Base-by-base conservation (phyloP, 768 basidiomycete genomes). In the Rubroboletus pulcherrimus region DNA sequence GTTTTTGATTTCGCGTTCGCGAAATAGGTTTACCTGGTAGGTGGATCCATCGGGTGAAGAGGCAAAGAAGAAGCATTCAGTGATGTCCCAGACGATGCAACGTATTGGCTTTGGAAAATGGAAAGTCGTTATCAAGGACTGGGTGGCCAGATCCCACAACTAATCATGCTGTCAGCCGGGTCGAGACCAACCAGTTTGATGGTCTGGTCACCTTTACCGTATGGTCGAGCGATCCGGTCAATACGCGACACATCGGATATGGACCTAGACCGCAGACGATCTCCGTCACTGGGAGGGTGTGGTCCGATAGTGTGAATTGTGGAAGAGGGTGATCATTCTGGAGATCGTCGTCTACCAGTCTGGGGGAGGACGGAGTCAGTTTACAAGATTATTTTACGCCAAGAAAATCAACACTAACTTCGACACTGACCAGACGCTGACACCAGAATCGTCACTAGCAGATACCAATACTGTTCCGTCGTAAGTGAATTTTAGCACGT, bases 21-120 rank as follows among this genome's bases (percentile, higher is more conserved):
- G 80, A 72, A 89, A 93, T 30, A 95, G 73, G 61, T 92, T 87
- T 60, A 90, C 81, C 68, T 91, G 87, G 71, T 90, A 82, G 63
- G 95, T 80, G 11, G 81, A 84, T 5, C 91, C 91, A 46, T 87
- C 79, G 26, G 77, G 61, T 0, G 92, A 91, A 10, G 86, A 89
- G 31, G 91, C 92, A 66, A 97, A 94, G 71, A 98, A 92, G 46
- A 87, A 75, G 26, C 95, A 82, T 73, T 98, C 96, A 0, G 86
- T 83, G n/a, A 81, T 65, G 62, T 98, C 94, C 80, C 90, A 88
- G 10, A 83, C 82, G 17, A 95, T 65, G 52, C 75, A 81, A 5
- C 81, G 74, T 34, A 95, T 84, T 1, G 90, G 81, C 53, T 84
- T 78, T 15, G 93, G 91, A 61, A 97, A 94, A 61, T 86, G 80